A percentile compares a stretch with the other conserved stretches of the same genome.
Conservation (phyloP, 2,329 filamentous ascomycete species). For the Aspergillus luchuensis region DNA sequence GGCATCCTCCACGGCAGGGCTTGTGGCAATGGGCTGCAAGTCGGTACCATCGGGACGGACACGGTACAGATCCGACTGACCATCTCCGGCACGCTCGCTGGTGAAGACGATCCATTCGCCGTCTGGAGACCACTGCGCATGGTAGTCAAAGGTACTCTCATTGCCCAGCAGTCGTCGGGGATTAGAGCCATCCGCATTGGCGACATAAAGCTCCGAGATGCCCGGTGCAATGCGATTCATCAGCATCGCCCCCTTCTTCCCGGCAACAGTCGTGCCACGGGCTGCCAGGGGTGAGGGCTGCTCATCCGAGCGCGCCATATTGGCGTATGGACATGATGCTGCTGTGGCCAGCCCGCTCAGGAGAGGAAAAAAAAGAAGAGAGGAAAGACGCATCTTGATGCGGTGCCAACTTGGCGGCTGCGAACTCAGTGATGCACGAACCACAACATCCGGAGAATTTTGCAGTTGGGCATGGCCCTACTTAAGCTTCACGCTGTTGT, state of each 20-base stretch:
- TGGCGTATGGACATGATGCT: neutral
- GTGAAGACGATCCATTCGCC: neutral
- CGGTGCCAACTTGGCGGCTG: neutral
- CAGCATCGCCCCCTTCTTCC: neutral
- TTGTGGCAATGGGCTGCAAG: slow-evolving; percentile 37
- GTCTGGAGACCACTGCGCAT: neutral
- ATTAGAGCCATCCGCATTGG: neutral
- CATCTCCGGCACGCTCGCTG: neutral
- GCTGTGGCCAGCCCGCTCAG: neutral
- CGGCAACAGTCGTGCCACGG: neutral
- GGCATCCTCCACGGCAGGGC: slow-evolving; percentile 42
- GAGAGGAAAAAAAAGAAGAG: neutral
- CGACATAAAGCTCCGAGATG: neutral
- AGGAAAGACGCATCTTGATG: neutral
- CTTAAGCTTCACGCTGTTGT: neutral
- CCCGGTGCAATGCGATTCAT: neutral
- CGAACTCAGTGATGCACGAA: neutral
- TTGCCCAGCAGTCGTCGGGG: neutral
- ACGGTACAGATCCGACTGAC: slow-evolving; percentile 19
- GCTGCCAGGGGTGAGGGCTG: neutral
- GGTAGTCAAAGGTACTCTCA: neutral
- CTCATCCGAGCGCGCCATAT: neutral
- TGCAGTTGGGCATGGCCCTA: neutral
- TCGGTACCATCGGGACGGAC: slow-evolving; percentile 39
- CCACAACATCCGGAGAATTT: neutral